Evolutionary conservation across 1,284 basidiomycete species (phyloP), one percentile per base, ranked within the genome.

Genomic region (Ceratobasidium sp.): DNA sequence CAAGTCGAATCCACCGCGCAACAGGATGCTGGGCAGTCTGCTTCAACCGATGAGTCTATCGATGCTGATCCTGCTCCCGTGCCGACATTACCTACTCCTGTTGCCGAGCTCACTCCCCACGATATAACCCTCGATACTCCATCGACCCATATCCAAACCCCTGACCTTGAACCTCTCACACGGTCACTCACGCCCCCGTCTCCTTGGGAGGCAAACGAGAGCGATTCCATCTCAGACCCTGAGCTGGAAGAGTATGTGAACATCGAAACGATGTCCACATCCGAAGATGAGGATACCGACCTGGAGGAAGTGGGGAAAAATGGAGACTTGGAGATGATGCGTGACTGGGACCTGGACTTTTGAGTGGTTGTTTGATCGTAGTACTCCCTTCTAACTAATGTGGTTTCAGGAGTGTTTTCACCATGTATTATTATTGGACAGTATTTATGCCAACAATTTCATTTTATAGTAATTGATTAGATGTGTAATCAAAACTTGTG

Each of bases 311-410:
- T 50, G 6, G 21, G 25, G 23, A 50, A 25, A 13, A 21, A 50
- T 27, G 47, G 23, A 27, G 47, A 50, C 23, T 27, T 50, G 23
- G 47, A 50, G 47, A 4, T 50, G 23, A 50, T 50, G 47, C 47
- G 21, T 23, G 47, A 50, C 7, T 25, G 47, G 47, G 47, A 50
- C 21, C 25, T 50, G 23, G 47, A 50, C 23, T 50, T 50, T 27
- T 50, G 47, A 50, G 19, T 46, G 5, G 19, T n/a, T 46, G 42
- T 3, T 46, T 4, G 16, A 46, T 46, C 5, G 16, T 6, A 6
- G 42, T 21, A 16, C 42, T 36, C 33, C 11, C 33, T 11, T 4
- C 33, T 36, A n/a, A n/a, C 33, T 36, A 36, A 36, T 36, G 5
- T 36, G 33, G 33, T 11, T 36, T 36, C 5, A 5, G 4, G 33